Conservation (phyloP, 129 eudicot genomes). For the Calendula officinalis region DNA sequence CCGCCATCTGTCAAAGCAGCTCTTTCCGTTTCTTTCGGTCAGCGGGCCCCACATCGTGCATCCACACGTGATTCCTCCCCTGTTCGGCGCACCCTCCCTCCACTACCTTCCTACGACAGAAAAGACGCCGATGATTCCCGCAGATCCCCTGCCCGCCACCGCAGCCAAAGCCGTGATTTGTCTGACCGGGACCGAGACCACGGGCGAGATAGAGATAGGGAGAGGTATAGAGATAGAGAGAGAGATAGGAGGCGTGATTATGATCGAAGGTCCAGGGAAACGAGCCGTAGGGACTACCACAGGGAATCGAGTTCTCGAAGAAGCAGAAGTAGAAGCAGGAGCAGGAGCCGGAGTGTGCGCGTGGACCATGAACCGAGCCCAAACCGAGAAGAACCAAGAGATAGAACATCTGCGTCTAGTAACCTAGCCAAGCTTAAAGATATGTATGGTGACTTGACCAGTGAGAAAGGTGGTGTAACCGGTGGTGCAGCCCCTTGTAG, state of each 20-base stretch:
- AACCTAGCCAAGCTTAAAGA: slow-evolving; percentile 92
- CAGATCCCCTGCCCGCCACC: slow-evolving; percentile 61
- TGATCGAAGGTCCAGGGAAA: slow-evolving; percentile 59
- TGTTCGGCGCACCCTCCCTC: slow-evolving; percentile 70
- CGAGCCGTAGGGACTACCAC: slow-evolving; percentile 47
- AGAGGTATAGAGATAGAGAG: slow-evolving; percentile 40
- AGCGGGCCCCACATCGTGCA: slow-evolving; percentile 99
- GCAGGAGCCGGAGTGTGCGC: slow-evolving; percentile 54
- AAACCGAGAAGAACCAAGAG: slow-evolving; percentile 43
- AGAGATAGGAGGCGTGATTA: slow-evolving; percentile 58
- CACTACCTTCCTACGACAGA: slow-evolving; percentile 60
- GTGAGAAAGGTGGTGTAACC: slow-evolving; percentile 47
- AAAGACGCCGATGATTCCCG: slow-evolving; percentile 56
- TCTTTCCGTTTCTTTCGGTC: slow-evolving; percentile 98
- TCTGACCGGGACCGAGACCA: slow-evolving; percentile 52
- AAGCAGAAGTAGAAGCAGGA: slow-evolving; percentile 61
- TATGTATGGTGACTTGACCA: slow-evolving; percentile 74
- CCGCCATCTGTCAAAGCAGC: slow-evolving; percentile 99
- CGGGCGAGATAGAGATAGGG: slow-evolving; percentile 41
- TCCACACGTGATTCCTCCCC: slow-evolving; percentile 99
- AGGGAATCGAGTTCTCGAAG: slow-evolving; percentile 59
- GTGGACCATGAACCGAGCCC: slow-evolving; percentile 42
- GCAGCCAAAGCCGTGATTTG: slow-evolving; percentile 79
- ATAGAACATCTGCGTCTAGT: slow-evolving; percentile 58
- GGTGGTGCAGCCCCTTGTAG: slow-evolving; percentile 34